Percentiles rank a stretch among this genome's conserved stretches.
Conservation (phyloP, 768 basidiomycete genomes). For the Amanita subjunquillea region DNA sequence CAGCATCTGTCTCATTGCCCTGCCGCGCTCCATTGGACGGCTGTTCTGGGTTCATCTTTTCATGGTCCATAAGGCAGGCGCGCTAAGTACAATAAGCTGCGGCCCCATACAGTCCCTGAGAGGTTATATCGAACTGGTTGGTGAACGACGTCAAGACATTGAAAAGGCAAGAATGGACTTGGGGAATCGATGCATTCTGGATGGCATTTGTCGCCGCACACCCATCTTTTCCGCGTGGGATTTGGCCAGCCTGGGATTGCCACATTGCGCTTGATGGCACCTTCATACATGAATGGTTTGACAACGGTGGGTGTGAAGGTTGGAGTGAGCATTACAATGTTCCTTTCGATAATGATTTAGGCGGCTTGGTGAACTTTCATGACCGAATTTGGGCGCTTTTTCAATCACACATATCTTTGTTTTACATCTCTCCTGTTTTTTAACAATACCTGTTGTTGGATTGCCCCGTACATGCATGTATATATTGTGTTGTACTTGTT, state of each 20-base stretch:
- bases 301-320: not conserved
- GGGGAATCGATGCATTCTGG: not conserved
- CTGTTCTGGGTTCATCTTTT: not conserved
- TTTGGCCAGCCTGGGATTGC: not conserved
- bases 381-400: not conserved
- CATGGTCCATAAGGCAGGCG: not conserved
- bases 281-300: conserved; percentile 2
- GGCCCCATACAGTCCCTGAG: not conserved
- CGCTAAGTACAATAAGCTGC: not conserved
- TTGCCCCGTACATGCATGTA: not conserved
- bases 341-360: not conserved
- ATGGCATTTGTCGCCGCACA: not conserved
- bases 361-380: not conserved
- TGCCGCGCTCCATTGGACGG: no score
- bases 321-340: not conserved
- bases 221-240: not conserved
- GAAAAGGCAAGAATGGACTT: conserved; percentile 1
- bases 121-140: conserved; percentile 1
- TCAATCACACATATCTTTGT: not conserved
- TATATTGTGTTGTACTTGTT: not conserved
- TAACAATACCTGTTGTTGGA: not conserved
- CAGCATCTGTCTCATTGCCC: no score
- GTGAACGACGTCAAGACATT: conserved; percentile 1
- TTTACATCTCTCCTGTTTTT: not conserved
- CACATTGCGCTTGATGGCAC: not conserved